Conservation (phyloP, 164 flowering plant genomes). For the Berberis vulgaris region DNA sequence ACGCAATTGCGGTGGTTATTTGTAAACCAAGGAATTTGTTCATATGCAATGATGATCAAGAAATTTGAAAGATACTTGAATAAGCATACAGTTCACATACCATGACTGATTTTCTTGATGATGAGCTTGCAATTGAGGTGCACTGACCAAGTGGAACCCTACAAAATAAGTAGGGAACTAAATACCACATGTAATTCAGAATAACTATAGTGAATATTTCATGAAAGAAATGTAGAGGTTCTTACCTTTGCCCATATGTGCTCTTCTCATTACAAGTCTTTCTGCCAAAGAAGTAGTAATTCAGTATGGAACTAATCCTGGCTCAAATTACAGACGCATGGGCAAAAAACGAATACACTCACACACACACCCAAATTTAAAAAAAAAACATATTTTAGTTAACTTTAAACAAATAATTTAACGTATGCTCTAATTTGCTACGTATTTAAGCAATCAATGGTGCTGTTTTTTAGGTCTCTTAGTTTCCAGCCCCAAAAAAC, state of each 20-base stretch:
- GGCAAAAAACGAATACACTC: neutral
- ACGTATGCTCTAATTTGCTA: too few relatives aligned
- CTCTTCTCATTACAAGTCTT: constrained; percentile 1
- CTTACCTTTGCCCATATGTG: constrained; percentile 6
- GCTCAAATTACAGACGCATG: neutral
- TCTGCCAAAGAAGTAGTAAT: constrained; percentile 3
- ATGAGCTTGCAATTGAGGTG: constrained; percentile 4
- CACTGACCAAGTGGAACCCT: constrained; percentile 20
- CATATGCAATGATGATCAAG: too few relatives aligned
- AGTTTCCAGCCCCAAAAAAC: too few relatives aligned
- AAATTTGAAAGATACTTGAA: neutral
- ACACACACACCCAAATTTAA: neutral
- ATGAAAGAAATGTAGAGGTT: neutral
- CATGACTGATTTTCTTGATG: constrained; percentile 12
- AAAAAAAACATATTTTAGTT: neutral
- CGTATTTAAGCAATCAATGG: too few relatives aligned
- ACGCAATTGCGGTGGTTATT: too few relatives aligned
- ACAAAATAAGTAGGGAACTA: constrained; percentile 4
- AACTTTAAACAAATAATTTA: neutral
- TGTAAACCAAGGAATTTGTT: too few relatives aligned
- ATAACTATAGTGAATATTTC: neutral
- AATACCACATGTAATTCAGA: neutral
- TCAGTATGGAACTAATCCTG: neutral
- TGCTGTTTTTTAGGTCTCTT: too few relatives aligned
- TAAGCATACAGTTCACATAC: constrained; percentile 1